phyloP scores from a whole-genome alignment of 73 alveolate genomes.

The Urostyla sp. region DNA sequence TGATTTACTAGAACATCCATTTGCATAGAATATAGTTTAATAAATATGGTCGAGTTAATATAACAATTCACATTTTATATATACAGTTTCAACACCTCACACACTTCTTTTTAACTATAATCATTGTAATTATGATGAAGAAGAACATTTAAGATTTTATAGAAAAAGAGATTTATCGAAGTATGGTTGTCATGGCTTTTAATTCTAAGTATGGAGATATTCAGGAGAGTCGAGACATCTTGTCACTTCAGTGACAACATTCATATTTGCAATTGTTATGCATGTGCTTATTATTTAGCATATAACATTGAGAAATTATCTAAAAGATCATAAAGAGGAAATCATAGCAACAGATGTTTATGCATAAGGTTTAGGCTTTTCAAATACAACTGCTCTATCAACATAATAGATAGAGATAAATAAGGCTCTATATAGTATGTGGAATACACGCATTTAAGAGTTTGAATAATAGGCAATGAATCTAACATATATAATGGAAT shows the following conservation, averaged over 20 bases:
- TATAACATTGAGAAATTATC: background rate
- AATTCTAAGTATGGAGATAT: conserved; percentile 69
- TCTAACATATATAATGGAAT: conserved; percentile 1
- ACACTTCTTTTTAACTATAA: conserved; percentile 60
- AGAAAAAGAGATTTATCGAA: conserved; percentile 24
- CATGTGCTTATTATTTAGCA: conserved; percentile 42
- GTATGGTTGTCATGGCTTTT: conserved; percentile 59
- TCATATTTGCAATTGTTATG: conserved; percentile 22
- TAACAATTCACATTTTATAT: conserved; percentile 52
- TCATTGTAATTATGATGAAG: conserved; percentile 60
- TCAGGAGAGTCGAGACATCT: conserved; percentile 66
- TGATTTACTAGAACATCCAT: conserved; percentile 42
- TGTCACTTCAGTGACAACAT: conserved; percentile 13
- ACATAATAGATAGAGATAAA: background rate
- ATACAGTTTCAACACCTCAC: conserved; percentile 56
- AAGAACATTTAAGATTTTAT: conserved; percentile 51
- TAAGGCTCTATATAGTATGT: background rate
- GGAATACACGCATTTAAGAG: conserved; percentile 15
- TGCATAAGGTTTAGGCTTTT: too few relatives aligned
- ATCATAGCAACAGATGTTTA: background rate
- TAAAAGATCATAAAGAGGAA: background rate
- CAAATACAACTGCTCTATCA: too few relatives aligned
- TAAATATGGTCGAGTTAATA: conserved; percentile 57
- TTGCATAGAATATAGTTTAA: conserved; percentile 55
- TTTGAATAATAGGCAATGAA: background rate